These are phyloP conservation scores for Catenaria anguillulae DNA, from an alignment of 371 early-diverging fungal species.

Conservation along the genomic window DNA sequence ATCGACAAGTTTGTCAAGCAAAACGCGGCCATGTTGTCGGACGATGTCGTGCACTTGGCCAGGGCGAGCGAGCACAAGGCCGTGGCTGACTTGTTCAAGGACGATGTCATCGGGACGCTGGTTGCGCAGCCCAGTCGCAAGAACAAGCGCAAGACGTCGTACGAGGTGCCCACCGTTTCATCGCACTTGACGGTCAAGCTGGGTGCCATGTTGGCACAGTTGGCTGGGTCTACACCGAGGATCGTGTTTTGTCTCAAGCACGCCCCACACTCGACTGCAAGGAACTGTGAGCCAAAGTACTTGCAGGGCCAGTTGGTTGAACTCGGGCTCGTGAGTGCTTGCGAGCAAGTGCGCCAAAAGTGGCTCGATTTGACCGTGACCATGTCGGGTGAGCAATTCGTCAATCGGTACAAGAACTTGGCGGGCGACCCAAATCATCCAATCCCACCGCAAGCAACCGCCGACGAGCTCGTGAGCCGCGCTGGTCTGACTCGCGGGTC, in stretches of 20 bases:
- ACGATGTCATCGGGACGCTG: neutral
- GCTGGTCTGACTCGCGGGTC: neutral
- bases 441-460: no score
- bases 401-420: neutral
- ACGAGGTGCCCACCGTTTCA: neutral
- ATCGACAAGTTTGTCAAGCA: conserved; percentile 53
- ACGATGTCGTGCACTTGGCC: conserved; percentile 67
- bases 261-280: neutral
- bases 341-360: neutral
- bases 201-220: neutral
- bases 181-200: neutral
- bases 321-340: neutral
- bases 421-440: neutral
- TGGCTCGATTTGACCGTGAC: neutral
- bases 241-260: neutral
- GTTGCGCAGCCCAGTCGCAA: neutral
- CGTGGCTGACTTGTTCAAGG: neutral
- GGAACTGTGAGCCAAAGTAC: neutral
- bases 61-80: conserved; percentile 22
- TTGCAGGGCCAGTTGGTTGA: neutral
- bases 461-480: no score
- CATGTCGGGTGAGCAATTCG: neutral
- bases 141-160: neutral
- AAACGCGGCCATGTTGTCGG: conserved; percentile 53
- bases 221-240: neutral